Evolutionary conservation across 2,329 filamentous ascomycete species (phyloP).

Genomic region (Aspergillus tubingensis): DNA sequence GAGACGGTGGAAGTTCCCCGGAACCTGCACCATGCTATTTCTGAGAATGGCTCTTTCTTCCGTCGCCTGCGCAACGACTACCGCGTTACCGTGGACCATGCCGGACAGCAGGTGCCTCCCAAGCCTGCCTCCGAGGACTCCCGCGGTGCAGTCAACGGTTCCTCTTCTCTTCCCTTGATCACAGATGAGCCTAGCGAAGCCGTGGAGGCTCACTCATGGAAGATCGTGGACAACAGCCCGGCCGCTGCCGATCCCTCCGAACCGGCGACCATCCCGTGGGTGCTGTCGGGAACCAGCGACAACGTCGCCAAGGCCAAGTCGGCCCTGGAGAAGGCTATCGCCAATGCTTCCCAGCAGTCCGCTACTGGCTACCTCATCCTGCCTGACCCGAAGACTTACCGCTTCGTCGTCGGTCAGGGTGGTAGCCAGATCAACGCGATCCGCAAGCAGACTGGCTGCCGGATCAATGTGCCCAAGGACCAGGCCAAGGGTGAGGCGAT

Average conservation of each 20-base stretch:
- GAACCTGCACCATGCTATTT: conserved; percentile 76
- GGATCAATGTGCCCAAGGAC: conserved; percentile 87
- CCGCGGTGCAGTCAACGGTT: conserved; percentile 59
- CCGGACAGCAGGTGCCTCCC: conserved; percentile 72
- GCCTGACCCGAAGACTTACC: conserved; percentile 84
- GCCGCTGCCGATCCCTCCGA: conserved; percentile 31
- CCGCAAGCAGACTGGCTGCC: conserved; percentile 86
- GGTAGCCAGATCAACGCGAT: conserved; percentile 92
- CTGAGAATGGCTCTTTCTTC: conserved; percentile 90
- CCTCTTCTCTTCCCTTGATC: conserved; percentile 75
- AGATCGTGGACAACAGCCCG: conserved; percentile 62
- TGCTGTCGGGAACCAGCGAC: conserved; percentile 76
- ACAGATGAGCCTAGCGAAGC: conserved; percentile 74
- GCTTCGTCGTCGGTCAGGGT: conserved; percentile 83
- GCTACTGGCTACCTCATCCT: conserved; percentile 85
- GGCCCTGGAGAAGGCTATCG: conserved; percentile 69
- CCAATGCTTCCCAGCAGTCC: conserved; percentile 54
- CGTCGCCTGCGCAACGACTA: conserved; percentile 81
- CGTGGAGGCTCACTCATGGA: conserved; percentile 77
- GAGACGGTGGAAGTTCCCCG: conserved; percentile 84
- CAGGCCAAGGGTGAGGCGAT: conserved; percentile 78
- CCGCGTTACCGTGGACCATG: conserved; percentile 89
- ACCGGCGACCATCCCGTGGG: conserved; percentile 68
- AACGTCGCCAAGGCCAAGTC: conserved; percentile 80
- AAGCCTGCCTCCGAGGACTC: conserved; percentile 60